Conservation (phyloP, 192 early-diverging fungal genomes). For the Coemansia guatemalensis region DNA sequence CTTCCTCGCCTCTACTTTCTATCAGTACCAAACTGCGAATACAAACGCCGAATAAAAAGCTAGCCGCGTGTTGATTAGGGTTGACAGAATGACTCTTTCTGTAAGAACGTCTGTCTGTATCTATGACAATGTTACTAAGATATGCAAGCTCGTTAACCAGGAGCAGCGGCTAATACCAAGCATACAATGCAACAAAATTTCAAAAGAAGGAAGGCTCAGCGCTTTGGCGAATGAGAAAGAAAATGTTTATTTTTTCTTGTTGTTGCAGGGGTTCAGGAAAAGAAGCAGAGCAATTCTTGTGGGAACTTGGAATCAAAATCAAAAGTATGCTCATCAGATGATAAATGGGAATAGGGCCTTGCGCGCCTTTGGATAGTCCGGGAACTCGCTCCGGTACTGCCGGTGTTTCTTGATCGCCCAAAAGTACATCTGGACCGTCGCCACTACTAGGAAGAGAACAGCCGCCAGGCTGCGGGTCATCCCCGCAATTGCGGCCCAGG, state of each 20-base stretch:
- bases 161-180: background rate
- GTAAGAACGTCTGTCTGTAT: slow-evolving; percentile 20
- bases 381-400: slow-evolving; percentile 87
- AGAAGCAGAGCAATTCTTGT: background rate
- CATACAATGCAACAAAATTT: background rate
- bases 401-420: slow-evolving; percentile 98
- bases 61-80: background rate
- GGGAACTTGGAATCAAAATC: background rate
- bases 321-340: background rate
- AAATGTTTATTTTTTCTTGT: background rate
- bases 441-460: slow-evolving; percentile 67
- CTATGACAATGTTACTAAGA: slow-evolving; percentile 31
- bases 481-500: slow-evolving; percentile 73
- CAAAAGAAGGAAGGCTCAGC: background rate
- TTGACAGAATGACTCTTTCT: background rate
- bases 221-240: background rate
- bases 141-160: background rate
- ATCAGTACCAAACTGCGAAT: background rate
- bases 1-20: background rate
- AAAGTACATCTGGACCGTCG: slow-evolving; percentile 83
- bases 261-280: background rate
- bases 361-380: slow-evolving; percentile 83
- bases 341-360: slow-evolving; percentile 77
- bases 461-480: slow-evolving; percentile 72
- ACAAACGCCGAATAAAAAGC: background rate